Evolutionary conservation across 1,139 yeast species (phyloP).

Genomic region (Candida glucosophila): DNA sequence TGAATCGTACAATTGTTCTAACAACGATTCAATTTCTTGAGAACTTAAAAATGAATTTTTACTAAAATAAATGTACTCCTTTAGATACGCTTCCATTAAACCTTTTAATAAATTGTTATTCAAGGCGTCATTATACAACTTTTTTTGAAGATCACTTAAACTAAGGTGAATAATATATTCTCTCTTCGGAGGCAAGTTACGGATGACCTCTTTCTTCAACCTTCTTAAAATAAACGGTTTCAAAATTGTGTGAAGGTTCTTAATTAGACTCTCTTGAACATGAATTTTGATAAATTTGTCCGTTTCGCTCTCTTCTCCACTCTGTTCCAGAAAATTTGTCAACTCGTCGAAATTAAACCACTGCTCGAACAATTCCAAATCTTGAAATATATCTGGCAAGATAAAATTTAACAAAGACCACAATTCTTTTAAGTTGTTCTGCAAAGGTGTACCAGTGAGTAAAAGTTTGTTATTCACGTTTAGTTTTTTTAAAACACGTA

Average conservation of each 20-base stretch:
- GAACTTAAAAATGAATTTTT: conserved; percentile 12
- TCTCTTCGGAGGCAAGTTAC: conserved; percentile 71
- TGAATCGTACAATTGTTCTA: conserved; percentile 7
- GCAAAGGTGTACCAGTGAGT: conserved; percentile 90
- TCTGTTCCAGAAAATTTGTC: conserved; percentile 31
- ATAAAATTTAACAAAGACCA: conserved; percentile 89
- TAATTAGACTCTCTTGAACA: conserved; percentile 55
- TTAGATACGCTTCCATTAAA: conserved; percentile 35
- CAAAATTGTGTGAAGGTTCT: conserved; percentile 76
- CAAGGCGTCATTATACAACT: conserved; percentile 55
- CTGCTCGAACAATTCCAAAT: conserved; percentile 77
- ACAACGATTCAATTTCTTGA: conserved; percentile 6
- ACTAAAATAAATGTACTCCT: conserved; percentile 35
- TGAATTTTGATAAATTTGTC: conserved; percentile 48
- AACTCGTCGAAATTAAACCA: conserved; percentile 81
- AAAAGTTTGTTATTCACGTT: conserved; percentile 62
- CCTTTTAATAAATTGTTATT: conserved; percentile 32
- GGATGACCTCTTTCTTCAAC: conserved; percentile 63
- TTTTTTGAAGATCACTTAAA: conserved; percentile 53
- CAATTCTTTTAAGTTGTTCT: conserved; percentile 77
- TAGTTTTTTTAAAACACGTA: conserved; percentile 59
- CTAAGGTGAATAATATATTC: conserved; percentile 78
- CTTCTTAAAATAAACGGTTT: conserved; percentile 83
- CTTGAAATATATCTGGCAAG: conserved; percentile 87
- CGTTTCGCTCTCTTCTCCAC: conserved; percentile 22